Evolutionary conservation across 2,329 filamentous ascomycete species (phyloP).

Genomic region (Byssochlamys sp.): DNA sequence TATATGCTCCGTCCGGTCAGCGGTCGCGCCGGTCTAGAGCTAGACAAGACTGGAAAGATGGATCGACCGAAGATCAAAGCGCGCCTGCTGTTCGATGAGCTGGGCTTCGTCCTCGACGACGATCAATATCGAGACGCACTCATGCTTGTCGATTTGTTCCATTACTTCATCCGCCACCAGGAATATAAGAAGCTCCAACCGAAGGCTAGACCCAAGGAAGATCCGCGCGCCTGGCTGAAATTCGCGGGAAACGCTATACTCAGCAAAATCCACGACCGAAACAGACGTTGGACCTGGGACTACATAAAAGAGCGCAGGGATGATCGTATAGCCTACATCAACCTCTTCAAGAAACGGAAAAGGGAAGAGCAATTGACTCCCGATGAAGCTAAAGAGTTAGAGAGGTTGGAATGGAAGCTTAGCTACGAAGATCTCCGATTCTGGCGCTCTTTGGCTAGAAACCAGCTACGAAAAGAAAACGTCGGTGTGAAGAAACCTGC

Average conservation of each 20-base stretch:
- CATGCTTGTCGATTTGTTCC: slow-evolving; percentile 97
- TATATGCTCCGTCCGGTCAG: slow-evolving; percentile 94
- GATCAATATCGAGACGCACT: slow-evolving; percentile 92
- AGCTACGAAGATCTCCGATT: slow-evolving; percentile 93
- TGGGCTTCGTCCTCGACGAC: slow-evolving; percentile 94
- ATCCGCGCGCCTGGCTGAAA: slow-evolving; percentile 80
- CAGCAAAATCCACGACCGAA: slow-evolving; percentile 87
- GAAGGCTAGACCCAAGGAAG: slow-evolving; percentile 72
- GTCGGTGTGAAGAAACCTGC: slow-evolving; percentile 66
- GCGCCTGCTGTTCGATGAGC: slow-evolving; percentile 86
- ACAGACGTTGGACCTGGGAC: slow-evolving; percentile 88
- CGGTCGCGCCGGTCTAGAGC: slow-evolving; percentile 83
- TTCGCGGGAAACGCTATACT: slow-evolving; percentile 86
- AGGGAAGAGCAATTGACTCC: slow-evolving; percentile 58
- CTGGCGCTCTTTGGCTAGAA: slow-evolving; percentile 88
- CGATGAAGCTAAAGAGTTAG: slow-evolving; percentile 62
- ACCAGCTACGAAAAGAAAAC: slow-evolving; percentile 90
- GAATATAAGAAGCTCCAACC: slow-evolving; percentile 92
- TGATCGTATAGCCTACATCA: slow-evolving; percentile 78
- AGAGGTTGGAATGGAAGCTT: slow-evolving; percentile 73
- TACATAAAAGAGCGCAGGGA: slow-evolving; percentile 90
- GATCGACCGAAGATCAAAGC: slow-evolving; percentile 81
- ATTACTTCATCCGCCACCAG: slow-evolving; percentile 95
- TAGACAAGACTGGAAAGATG: slow-evolving; percentile 80
- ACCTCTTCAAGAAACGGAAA: slow-evolving; percentile 90